Evolutionary conservation across 768 basidiomycete species (phyloP), one percentile per base, ranked within the genome.

Genomic region (Suillus decipiens): DNA sequence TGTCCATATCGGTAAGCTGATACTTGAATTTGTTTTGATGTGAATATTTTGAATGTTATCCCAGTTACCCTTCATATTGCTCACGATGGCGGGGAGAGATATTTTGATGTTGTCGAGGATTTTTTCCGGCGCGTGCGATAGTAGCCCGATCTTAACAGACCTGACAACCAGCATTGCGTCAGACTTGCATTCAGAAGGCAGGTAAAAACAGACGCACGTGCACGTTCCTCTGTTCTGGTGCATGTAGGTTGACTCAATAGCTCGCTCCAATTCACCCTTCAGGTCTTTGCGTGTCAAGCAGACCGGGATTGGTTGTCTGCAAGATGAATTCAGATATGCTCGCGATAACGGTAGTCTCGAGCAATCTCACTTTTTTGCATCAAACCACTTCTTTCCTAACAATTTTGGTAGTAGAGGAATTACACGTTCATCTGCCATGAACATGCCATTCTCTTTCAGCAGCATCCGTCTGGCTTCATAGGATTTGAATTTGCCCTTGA

Each of bases 221-320:
- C 91, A 93, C 7, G 95, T 97, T 14, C 97, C 97, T 66, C 86
- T 87, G 61, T 95, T 94, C 77, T 95, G 92, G 74, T 95, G 92
- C 89, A 97, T 92, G 76, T 97, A 97, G 2, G 96, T 96, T 12
- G 95, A 95, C 5, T 89, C 89, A 67, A 99, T 88, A 19, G 96
- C 96, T 51, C 89, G 88, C 74, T 96, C 96, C 11, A 99, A 84
- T 70, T 98, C 95, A 54, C 82, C 84, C 74, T 98, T 99, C 63
- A 99, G 83, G 75, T 96, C 92, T 71, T 95, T 95, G 28, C 89
- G 86, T 12, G 84, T 88, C 59, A 99, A 75, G 67, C 86, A 89
- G n/a, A 99, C 96, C 1, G 97, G 95, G 37, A 98, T 93, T 1
- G 97, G 97, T 75, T 96, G 93, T 78, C 96, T 98, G 63, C 6